Conservation (phyloP, 2,329 filamentous ascomycete species). For the Apiospora rasikravindrae region DNA sequence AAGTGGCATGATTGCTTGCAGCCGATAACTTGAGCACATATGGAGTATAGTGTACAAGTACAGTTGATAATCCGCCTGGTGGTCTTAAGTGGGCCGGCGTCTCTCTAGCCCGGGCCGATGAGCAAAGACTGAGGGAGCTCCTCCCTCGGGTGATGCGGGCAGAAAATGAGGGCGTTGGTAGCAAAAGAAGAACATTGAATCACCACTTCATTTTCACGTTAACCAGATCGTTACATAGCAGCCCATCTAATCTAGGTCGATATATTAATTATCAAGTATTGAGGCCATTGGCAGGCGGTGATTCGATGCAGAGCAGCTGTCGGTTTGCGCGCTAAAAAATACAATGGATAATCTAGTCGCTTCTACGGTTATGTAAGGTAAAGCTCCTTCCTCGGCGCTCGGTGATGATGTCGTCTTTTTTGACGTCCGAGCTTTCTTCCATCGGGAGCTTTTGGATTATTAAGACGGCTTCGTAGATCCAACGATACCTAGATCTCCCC, state of each 20-base stretch:
- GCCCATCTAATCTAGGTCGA: too few relatives aligned
- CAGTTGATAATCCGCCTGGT: not conserved
- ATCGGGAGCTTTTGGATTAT: slow-evolving; percentile 16
- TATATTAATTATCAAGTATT: not conserved
- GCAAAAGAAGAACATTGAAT: not conserved
- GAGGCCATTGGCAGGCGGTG: not conserved
- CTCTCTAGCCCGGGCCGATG: not conserved
- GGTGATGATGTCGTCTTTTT: slow-evolving; percentile 22
- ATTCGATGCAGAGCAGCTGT: not conserved
- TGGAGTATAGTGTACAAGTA: not conserved
- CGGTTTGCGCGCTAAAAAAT: slow-evolving; percentile 5
- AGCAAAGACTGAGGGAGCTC: not conserved
- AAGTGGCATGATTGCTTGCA: not conserved
- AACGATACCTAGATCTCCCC: not conserved
- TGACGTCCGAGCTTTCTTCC: slow-evolving; percentile 22
- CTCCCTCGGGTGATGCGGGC: not conserved
- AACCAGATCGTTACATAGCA: not conserved
- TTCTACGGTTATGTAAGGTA: not conserved
- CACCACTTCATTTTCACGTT: not conserved
- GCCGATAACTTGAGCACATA: slow-evolving; percentile 3
- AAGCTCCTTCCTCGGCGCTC: slow-evolving; percentile 12
- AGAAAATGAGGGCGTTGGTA: not conserved
- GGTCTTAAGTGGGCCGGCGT: not conserved
- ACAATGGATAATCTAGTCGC: not conserved
- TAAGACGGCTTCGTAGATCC: slow-evolving; percentile 18